Percentiles rank a stretch among this genome's conserved stretches.
phyloP scores from a whole-genome alignment of 768 basidiomycete species.

The Galerina marginata region DNA sequence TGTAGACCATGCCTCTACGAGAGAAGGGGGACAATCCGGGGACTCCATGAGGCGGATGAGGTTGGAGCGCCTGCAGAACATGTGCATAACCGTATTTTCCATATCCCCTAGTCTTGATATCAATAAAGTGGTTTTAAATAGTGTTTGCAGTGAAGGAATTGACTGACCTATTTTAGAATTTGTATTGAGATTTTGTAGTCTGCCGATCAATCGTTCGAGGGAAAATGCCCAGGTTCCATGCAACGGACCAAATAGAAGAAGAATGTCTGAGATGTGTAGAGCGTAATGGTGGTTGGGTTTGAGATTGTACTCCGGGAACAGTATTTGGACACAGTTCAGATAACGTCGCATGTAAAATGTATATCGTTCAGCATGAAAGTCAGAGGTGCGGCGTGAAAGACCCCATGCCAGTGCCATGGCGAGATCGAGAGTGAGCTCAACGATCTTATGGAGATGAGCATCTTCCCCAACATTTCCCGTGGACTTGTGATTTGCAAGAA shows the following conservation, averaged over 20 bases:
- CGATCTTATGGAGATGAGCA: slow-evolving; percentile 8
- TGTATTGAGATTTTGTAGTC: not conserved
- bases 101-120: not conserved
- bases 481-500: not conserved
- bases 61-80: not conserved
- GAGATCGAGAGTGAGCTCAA: slow-evolving; percentile 21
- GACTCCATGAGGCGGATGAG: not conserved
- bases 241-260: slow-evolving; percentile 32
- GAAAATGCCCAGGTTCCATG: slow-evolving; percentile 6
- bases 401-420: slow-evolving; percentile 21
- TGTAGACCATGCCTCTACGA: not conserved
- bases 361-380: not conserved
- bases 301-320: slow-evolving; percentile 1
- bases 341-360: not conserved
- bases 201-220: not conserved
- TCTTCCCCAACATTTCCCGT: not conserved
- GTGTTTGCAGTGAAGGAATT: not conserved
- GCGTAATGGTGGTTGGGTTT: slow-evolving; percentile 21
- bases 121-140: not conserved
- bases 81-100: not conserved
- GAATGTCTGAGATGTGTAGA: slow-evolving; percentile 23
- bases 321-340: not conserved
- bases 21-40: not conserved
- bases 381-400: not conserved
- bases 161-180: not conserved